Evolutionary conservation across 345 rosid species (phyloP).

Genomic region (Hibiscus mutabilis): DNA sequence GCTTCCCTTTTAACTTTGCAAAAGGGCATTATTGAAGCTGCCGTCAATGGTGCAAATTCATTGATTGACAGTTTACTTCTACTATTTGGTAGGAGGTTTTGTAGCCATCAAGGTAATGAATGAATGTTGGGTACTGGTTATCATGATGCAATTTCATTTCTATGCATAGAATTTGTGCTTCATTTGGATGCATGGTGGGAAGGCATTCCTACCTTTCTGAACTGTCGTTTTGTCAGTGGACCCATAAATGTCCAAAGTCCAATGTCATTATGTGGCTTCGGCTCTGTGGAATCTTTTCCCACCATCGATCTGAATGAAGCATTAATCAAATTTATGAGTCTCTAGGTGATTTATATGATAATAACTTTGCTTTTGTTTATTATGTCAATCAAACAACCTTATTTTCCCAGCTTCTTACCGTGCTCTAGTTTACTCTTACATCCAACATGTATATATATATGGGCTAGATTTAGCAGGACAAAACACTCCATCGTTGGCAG

Average conservation of each 20-base stretch:
- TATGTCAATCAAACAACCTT: not conserved
- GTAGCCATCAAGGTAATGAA: slow-evolving; percentile 59
- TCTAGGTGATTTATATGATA: not conserved
- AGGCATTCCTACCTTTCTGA: not conserved
- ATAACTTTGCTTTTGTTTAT: too few relatives aligned
- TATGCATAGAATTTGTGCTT: not conserved
- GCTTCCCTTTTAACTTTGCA: slow-evolving; percentile 11
- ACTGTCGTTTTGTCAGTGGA: not conserved
- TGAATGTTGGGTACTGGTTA: not conserved
- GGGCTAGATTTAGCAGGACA: slow-evolving; percentile 66
- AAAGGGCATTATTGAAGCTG: slow-evolving; percentile 39
- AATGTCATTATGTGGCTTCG: not conserved
- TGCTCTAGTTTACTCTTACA: not conserved
- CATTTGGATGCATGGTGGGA: not conserved
- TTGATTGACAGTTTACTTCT: slow-evolving; percentile 48
- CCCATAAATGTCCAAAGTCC: not conserved
- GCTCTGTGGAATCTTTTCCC: not conserved
- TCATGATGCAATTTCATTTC: not conserved
- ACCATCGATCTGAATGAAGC: not conserved
- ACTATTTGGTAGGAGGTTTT: slow-evolving; percentile 64
- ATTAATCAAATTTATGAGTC: not conserved
- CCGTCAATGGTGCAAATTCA: slow-evolving; percentile 52
- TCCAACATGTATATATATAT: slow-evolving; percentile 7
- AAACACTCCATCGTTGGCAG: slow-evolving; percentile 53
- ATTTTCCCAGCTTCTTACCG: not conserved